phyloP scores from a whole-genome alignment of 805 yeast genomes.

The Yarrowia sp. region DNA sequence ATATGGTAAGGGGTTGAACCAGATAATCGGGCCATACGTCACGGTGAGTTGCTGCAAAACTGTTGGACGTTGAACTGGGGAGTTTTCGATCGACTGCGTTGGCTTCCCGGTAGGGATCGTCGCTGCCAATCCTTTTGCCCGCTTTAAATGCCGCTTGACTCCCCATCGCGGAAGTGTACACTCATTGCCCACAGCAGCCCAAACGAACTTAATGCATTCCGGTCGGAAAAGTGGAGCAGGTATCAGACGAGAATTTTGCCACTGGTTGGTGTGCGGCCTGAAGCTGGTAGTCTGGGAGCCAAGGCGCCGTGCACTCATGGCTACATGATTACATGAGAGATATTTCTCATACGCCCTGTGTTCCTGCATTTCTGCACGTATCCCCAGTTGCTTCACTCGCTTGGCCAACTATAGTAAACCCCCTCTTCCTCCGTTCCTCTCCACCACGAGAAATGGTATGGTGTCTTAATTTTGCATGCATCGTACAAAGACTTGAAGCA shows the following conservation, averaged over 20 bases:
- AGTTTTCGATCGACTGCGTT: not conserved
- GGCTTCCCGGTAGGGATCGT: not conserved
- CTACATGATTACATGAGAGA: too few species aligned
- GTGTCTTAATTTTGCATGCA: conserved; percentile 18
- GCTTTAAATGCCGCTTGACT: not conserved
- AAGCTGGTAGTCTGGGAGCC: too few species aligned
- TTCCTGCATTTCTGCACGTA: not conserved
- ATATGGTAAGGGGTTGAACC: not conserved
- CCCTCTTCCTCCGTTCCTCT: not conserved
- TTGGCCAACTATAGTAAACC: not conserved
- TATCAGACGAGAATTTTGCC: not conserved
- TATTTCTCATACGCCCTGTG: not conserved
- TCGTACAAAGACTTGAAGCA: not conserved
- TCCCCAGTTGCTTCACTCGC: not conserved
- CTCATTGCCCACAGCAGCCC: not conserved
- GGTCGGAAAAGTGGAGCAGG: conserved; percentile 3
- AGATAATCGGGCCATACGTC: not conserved
- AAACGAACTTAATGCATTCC: conserved; percentile 9
- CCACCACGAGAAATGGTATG: not conserved
- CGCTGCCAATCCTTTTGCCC: not conserved
- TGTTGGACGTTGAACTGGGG: not conserved
- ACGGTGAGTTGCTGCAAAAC: not conserved
- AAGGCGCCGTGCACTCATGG: not conserved
- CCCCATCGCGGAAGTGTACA: not conserved
- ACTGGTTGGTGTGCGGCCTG: not conserved